Evolutionary conservation across 2,329 filamentous ascomycete species (phyloP), one percentile per base, ranked within the genome.

Genomic region (Metarhizium robertsii): DNA sequence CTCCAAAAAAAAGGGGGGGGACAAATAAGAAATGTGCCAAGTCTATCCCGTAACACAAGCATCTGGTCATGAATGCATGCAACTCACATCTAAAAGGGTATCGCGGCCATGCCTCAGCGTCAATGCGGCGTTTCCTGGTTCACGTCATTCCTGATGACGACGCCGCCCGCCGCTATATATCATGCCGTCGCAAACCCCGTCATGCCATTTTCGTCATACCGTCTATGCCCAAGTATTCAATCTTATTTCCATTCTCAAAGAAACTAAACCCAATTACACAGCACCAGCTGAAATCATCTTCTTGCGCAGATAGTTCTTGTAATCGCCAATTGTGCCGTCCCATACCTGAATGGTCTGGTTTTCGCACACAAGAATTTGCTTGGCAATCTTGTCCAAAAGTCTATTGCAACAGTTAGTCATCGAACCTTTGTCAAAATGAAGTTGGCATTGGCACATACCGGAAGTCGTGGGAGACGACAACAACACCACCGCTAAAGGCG

Each of bases 341-440:
- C 94, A 99, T 66, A 84, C 76, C 65, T 81, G 85, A 65, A 97
- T 91, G 14, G 91, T 92, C 82, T 92, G 91, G 85, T 99, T 91
- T 78, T 99, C 94, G 75, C 95, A 99, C 55, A 99, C 94, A 77
- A 99, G 85, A 74, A 99, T 99, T 74, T 99, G 90, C 83, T 99
- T 99, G 65, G 94, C 94, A 72, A 99, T 97, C 81, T 96, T 96
- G 84, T 99, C 94, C 62, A 99, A 85, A 67, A 99, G 80, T 80
- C 92, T 95, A 56, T 55, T 42, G 4, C 13, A 25, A 6, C 25
- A 14, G 52, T 65, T 61, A 69, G 61, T 43, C n/a, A 18, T 42
- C 25, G 18, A 20, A 30, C 6, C 32, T 34, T 34, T 34, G 6
- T 49, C 16, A n/a, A 52, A 34, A 48, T 7, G n/a, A 45, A 45